Percentiles rank a stretch among this genome's conserved stretches.
Evolutionary conservation across 164 flowering plant genomes (phyloP).

Genomic region (Annona squamosa): DNA sequence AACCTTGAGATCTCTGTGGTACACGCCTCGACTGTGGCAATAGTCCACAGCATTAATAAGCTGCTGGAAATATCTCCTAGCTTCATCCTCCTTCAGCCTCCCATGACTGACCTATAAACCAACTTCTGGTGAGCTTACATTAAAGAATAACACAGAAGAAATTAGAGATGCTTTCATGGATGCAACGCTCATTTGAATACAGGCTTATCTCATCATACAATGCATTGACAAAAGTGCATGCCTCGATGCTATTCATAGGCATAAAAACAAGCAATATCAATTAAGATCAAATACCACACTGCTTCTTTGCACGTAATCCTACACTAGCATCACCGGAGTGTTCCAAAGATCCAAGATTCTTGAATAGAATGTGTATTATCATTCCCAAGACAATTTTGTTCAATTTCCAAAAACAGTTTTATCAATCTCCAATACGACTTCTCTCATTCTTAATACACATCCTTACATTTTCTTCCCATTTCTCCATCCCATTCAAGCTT

Average conservation of each 20-base stretch:
- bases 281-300: neutral
- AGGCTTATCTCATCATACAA: neutral
- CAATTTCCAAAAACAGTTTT: too few species aligned
- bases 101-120: constrained; percentile 10
- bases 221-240: neutral
- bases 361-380: too few species aligned
- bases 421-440: too few species aligned
- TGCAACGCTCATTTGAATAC: neutral
- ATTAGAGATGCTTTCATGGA: neutral
- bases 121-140: neutral
- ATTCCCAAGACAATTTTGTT: too few species aligned
- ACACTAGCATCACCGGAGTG: neutral
- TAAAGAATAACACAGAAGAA: neutral
- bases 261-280: neutral
- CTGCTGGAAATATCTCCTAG: constrained; percentile 16
- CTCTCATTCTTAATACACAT: too few species aligned
- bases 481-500: too few species aligned
- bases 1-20: constrained; percentile 16
- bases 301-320: neutral
- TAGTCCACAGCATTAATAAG: constrained; percentile 17
- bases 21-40: constrained; percentile 13
- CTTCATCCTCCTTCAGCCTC: constrained; percentile 13
- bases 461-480: too few species aligned
- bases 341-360: too few species aligned
- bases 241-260: neutral